phyloP scores from a whole-genome alignment of 805 yeast species.

The Cyberlindnera meyerae region DNA sequence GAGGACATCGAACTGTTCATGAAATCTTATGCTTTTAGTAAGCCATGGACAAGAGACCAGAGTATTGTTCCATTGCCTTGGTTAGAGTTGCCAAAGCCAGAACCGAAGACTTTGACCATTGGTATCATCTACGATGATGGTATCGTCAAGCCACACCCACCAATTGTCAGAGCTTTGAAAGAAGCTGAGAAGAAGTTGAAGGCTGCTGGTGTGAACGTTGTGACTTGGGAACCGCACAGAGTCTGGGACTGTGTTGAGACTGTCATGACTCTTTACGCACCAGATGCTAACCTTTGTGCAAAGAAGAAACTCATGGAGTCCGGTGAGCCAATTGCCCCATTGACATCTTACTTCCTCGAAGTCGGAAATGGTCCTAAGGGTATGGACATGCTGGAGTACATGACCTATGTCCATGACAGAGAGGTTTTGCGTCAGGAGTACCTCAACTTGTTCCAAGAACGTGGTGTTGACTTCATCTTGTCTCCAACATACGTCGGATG shows the following conservation, averaged over 20 bases:
- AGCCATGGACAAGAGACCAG: slow-evolving; percentile 55
- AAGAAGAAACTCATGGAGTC: slow-evolving; percentile 48
- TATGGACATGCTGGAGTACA: slow-evolving; percentile 46
- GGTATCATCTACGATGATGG: slow-evolving; percentile 65
- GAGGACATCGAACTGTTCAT: slow-evolving; percentile 68
- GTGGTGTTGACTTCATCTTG: slow-evolving; percentile 59
- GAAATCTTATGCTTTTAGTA: slow-evolving; percentile 42
- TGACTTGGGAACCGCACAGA: slow-evolving; percentile 53
- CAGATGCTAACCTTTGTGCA: slow-evolving; percentile 66
- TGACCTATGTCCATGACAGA: slow-evolving; percentile 49
- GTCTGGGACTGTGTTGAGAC: slow-evolving; percentile 56
- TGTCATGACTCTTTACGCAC: slow-evolving; percentile 48
- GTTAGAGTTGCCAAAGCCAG: slow-evolving; percentile 31
- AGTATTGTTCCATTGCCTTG: slow-evolving; percentile 34
- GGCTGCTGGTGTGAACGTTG: slow-evolving; percentile 53
- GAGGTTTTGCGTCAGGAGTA: slow-evolving; percentile 58
- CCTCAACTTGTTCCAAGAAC: slow-evolving; percentile 44
- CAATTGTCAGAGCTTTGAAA: slow-evolving; percentile 52
- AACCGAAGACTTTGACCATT: slow-evolving; percentile 43
- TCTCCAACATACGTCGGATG: slow-evolving; percentile 66
- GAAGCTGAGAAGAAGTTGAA: slow-evolving; percentile 48
- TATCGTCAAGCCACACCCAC: slow-evolving; percentile 62
- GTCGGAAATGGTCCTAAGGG: slow-evolving; percentile 53
- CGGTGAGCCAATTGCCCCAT: slow-evolving; percentile 67
- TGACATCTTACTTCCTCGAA: slow-evolving; percentile 58